A percentile compares a stretch with the other conserved stretches of the same genome.
Evolutionary conservation across 139 green algal genomes (phyloP).

Genomic region (Gonium pectorale): DNA sequence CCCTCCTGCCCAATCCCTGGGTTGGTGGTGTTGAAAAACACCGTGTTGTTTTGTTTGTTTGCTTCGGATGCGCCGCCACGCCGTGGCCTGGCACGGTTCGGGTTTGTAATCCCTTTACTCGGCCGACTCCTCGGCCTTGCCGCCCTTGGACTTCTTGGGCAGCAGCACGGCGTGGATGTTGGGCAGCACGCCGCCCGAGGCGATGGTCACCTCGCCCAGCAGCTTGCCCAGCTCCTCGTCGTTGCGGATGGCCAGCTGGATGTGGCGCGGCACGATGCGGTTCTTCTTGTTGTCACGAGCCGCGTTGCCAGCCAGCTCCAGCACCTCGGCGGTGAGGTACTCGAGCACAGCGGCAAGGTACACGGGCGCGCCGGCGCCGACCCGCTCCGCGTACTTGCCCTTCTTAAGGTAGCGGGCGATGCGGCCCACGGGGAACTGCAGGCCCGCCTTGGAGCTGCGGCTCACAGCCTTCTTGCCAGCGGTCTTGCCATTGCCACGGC

Average conservation of each 20-base stretch:
- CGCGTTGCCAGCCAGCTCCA: too few relatives aligned
- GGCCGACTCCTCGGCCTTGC: too few relatives aligned
- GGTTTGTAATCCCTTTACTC: too few relatives aligned
- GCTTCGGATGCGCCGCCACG: too few relatives aligned
- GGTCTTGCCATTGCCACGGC: too few relatives aligned
- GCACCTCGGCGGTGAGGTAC: too few relatives aligned
- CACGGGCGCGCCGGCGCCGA: too few relatives aligned
- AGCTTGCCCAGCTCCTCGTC: slow-evolving; percentile 90
- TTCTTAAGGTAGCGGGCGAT: slow-evolving; percentile 88
- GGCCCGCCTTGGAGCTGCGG: slow-evolving; percentile 88
- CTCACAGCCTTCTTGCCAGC: slow-evolving; percentile 83
- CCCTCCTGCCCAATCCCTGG: background rate
- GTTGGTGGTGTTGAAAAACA: slow-evolving; percentile 13
- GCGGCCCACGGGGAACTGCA: slow-evolving; percentile 90
- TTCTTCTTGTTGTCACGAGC: too few relatives aligned
- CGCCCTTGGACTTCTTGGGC: slow-evolving; percentile 75
- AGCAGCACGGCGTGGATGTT: slow-evolving; percentile 88
- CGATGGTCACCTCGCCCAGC: slow-evolving; percentile 76
- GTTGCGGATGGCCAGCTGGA: slow-evolving; percentile 90
- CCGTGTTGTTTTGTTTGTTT: too few relatives aligned
- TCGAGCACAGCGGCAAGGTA: too few relatives aligned
- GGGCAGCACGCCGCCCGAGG: slow-evolving; percentile 81
- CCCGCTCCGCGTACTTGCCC: slow-evolving; percentile 72
- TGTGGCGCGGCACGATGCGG: slow-evolving; percentile 82
- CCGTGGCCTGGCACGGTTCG: too few relatives aligned